phyloP scores from a whole-genome alignment of 371 early-diverging fungal genomes.

The Actinomucor elegans region DNA sequence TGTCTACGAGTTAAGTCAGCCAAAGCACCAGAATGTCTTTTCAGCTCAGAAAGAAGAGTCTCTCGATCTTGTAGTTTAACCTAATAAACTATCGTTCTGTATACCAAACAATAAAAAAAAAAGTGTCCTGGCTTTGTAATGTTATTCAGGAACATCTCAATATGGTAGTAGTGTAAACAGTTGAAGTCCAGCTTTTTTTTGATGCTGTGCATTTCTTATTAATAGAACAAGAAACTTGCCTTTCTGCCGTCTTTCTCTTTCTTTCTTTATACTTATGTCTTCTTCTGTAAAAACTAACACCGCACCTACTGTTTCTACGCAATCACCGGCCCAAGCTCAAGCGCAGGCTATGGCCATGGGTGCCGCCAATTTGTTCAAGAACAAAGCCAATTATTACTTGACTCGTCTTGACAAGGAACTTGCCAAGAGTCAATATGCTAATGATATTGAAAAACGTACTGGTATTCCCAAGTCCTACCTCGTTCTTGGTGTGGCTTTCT shows the following conservation, averaged over 20 bases:
- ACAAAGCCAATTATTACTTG: conserved; percentile 5
- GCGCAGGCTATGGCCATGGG: background rate
- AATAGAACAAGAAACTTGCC: background rate
- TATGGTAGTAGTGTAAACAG: too few species aligned
- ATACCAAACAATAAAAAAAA: too few species aligned
- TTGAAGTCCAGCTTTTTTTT: too few species aligned
- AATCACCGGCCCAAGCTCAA: background rate
- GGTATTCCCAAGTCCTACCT: conserved; percentile 85
- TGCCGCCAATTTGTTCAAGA: background rate
- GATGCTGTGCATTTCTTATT: too few species aligned
- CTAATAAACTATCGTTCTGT: too few species aligned
- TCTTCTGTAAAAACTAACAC: background rate
- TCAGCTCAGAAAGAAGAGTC: background rate
- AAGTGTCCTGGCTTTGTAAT: too few species aligned
- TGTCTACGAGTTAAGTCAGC: background rate
- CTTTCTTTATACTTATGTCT: conserved; percentile 3
- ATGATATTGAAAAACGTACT: conserved; percentile 69
- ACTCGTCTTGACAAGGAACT: conserved; percentile 71
- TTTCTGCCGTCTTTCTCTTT: background rate
- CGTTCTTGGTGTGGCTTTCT: conserved; percentile 56
- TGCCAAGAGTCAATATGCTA: conserved; percentile 60
- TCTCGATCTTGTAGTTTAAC: too few species aligned
- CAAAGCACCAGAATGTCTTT: background rate
- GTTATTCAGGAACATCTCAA: too few species aligned
- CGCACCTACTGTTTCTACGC: background rate